Evolutionary conservation across 257 asterid genomes (phyloP), one percentile per base, ranked within the genome.

Genomic region (Plantago major): DNA sequence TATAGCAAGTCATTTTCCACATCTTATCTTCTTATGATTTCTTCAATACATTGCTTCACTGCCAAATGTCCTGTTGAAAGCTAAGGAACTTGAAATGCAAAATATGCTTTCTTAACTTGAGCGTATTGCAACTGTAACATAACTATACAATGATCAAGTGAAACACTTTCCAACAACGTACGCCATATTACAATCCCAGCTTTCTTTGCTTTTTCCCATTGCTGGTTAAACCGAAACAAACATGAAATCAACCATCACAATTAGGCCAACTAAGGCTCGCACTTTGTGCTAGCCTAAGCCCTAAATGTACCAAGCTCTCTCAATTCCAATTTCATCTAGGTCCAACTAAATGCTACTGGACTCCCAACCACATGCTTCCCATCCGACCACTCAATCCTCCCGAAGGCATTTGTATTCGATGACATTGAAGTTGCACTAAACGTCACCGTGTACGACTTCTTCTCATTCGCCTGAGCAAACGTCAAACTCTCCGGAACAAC

Each of bases 321-420:
- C 48, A 47, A 42, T n/a, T 52, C 71, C 26, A 9, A 12, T 71
- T 54, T 64, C 56, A 30, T 40, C 53, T 74, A 88, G 11, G 60
- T 57, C 97, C 95, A 83, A 75, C 88, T 81, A 56, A 93, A 22
- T 4, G 92, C 96, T 28, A 93, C 82, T 0, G 97, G 94, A 74
- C 97, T 93, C 54, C 83, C 89, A 43, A 93, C 97, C 3, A 79
- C 81, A 44, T 75, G 95, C 63, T 82, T 87, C 78, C 92, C 97
- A 66, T 89, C 94, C 0, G 95, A 79, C 99, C 99, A 93, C 65
- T 81, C 95, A 28, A 93, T 84, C 55, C 88, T 73, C 3, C 96
- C 97, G 18, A 89, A 89, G 15, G 57, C 79, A 40, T 80, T 79
- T 1, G 87, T 73, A 18, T 69, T 78, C 10, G 88, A 62, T 10